Evolutionary conservation across 768 basidiomycete genomes (phyloP).

Genomic region (Tubosaeta sp.): DNA sequence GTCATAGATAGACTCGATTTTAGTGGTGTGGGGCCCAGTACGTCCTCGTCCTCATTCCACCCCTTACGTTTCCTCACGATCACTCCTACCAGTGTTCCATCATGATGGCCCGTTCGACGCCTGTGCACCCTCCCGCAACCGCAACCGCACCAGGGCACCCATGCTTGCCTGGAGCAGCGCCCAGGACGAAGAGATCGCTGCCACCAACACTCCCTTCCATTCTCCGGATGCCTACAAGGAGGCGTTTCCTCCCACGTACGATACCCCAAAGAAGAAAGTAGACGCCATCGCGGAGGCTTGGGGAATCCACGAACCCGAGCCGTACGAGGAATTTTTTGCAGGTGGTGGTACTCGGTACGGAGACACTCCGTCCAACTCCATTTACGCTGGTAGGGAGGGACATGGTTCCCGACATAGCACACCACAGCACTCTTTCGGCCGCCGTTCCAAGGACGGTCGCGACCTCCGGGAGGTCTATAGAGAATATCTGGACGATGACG

Average conservation of each 20-base stretch:
- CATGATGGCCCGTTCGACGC: conserved; percentile 93
- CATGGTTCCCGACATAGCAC: conserved; percentile 34
- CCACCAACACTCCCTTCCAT: conserved; percentile 50
- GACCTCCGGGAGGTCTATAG: conserved; percentile 46
- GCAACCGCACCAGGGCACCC: conserved; percentile 72
- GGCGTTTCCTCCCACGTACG: conserved; percentile 47
- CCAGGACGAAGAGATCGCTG: conserved; percentile 38
- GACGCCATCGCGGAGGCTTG: conserved; percentile 90
- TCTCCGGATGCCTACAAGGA: conserved; percentile 37
- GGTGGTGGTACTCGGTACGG: conserved; percentile 62
- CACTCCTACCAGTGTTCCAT: conserved; percentile 65
- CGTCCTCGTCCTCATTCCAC: conserved; percentile 30
- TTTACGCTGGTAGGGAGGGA: conserved; percentile 61
- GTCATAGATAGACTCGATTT: conserved; percentile 87
- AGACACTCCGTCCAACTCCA: conserved; percentile 60
- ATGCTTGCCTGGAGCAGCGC: conserved; percentile 69
- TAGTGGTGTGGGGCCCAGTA: conserved; percentile 80
- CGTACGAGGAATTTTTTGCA: conserved; percentile 85
- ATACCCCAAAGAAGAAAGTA: conserved; percentile 75
- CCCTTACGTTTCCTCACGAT: background rate
- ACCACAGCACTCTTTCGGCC: conserved; percentile 33
- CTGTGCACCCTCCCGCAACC: conserved; percentile 86
- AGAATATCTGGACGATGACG: conserved; percentile 41
- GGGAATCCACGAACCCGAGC: conserved; percentile 91
- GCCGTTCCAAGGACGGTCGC: conserved; percentile 46